phyloP scores from a whole-genome alignment of 352 stramenopile genomes.

The Phytophthora chlamydospora region DNA sequence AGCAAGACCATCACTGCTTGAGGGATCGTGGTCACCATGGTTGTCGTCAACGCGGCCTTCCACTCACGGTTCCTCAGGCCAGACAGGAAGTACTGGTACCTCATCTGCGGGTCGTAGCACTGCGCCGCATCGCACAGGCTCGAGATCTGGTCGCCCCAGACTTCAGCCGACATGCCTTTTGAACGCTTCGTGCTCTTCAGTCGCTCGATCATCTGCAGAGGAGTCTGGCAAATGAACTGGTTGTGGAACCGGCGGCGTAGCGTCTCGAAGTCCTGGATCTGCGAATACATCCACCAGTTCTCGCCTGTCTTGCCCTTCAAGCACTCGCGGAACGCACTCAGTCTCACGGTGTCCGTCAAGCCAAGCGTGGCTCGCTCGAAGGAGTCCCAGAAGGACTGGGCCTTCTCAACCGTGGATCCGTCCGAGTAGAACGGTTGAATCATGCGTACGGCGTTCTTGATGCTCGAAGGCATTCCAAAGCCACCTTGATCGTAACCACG shows the following conservation, averaged over 20 bases:
- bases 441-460: not conserved
- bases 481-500: too few species aligned
- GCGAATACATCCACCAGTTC: slow-evolving; percentile 7
- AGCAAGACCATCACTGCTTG: not conserved
- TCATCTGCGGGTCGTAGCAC: not conserved
- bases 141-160: slow-evolving; percentile 1
- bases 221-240: slow-evolving; percentile 3
- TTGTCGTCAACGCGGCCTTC: not conserved
- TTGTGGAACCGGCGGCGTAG: not conserved
- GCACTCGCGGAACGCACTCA: slow-evolving; percentile 1
- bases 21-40: not conserved
- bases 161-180: not conserved
- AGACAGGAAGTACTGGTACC: slow-evolving; percentile 8
- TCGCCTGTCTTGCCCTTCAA: slow-evolving; percentile 3
- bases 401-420: not conserved
- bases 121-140: not conserved
- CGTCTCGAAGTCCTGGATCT: slow-evolving; percentile 7
- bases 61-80: not conserved
- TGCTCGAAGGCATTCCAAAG: not conserved
- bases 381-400: not conserved
- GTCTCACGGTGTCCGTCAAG: not conserved
- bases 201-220: not conserved
- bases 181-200: not conserved
- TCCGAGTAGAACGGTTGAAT: slow-evolving; percentile 4
- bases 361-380: not conserved